Base-by-base conservation (phyloP, 805 yeast species). In the Zygotorulaspora sp. region DNA sequence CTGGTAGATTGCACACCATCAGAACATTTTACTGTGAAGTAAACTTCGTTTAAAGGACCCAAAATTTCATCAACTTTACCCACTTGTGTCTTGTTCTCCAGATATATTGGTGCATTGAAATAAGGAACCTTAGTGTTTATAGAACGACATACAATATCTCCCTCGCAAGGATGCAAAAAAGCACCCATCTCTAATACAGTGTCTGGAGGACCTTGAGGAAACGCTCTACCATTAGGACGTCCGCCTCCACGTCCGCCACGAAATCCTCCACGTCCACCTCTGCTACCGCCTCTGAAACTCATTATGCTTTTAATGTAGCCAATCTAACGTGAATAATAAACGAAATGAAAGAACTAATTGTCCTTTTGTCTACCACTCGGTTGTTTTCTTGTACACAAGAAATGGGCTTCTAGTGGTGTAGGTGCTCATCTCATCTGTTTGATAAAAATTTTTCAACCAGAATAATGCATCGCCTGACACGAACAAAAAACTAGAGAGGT, bases 11-110 rank as follows among this genome's bases (percentile, higher is more conserved):
- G 92, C 36, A 92, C 92, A 60, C 99, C 99, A 61, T 92, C 98
- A 36, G 84, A 73, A 41, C 97, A 92, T 69, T 92, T 92, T 53
- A 92, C 80, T 25, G 99, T 92, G 75, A 92, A 92, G 62, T 76
- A 90, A n/a, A 92, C 97, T 68, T 92, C 98, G 62, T 92, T 92
- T 62, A 92, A 69, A 32, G 98, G 97, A 35, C 99, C 99, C 52
- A 92, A 75, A 47, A 92, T 92, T 72, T 92, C 99, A 63, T 92
- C 99, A 42, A 92, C 95, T 66, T 92, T 92, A 56, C 99, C 99
- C 32, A 92, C 80, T 61, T 83, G 92, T 17, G 95, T 83, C 67
- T 92, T 92, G 74, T 92, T 90, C 64, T 92, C 97, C 53, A 92
- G 75, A 65, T 83, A 92, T 55, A 92, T 89, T 62, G 98, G 98